Evolutionary conservation across 345 rosid species (phyloP).

Genomic region (Rhizophora mangle): DNA sequence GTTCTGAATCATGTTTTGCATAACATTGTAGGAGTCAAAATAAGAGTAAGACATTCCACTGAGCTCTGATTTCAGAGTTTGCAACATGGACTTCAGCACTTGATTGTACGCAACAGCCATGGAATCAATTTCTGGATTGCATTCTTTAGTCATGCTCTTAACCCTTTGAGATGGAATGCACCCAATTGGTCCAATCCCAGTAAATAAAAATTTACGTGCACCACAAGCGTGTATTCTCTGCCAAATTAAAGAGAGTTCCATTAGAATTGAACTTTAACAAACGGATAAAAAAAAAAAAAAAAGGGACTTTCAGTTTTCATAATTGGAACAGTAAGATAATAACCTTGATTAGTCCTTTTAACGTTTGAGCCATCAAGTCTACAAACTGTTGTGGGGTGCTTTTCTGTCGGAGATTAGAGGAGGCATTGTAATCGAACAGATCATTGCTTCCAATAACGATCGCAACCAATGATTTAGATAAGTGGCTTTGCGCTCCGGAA

Average conservation of each 20-base stretch:
- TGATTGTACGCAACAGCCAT: conserved; percentile 46
- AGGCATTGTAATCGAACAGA: conserved; percentile 46
- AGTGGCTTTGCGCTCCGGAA: conserved; percentile 29
- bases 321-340: background rate
- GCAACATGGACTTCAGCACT: conserved; percentile 40
- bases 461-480: conserved; percentile 50
- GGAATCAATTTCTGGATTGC: conserved; percentile 42
- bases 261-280: background rate
- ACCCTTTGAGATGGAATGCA: conserved; percentile 52
- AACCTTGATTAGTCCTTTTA: conserved; percentile 67
- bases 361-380: conserved; percentile 39
- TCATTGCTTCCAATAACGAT: conserved; percentile 66
- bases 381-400: conserved; percentile 42
- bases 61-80: conserved; percentile 35
- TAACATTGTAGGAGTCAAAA: conserved; percentile 44
- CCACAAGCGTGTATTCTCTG: conserved; percentile 45
- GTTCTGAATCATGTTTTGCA: conserved; percentile 38
- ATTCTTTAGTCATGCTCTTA: conserved; percentile 38
- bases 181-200: conserved; percentile 51
- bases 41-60: conserved; percentile 44
- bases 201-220: conserved; percentile 49
- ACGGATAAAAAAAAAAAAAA: background rate
- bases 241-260: background rate
- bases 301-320: background rate
- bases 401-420: conserved; percentile 31